Evolutionary conservation across 1,139 yeast species (phyloP).

Genomic region (Debaryomyces udenii): DNA sequence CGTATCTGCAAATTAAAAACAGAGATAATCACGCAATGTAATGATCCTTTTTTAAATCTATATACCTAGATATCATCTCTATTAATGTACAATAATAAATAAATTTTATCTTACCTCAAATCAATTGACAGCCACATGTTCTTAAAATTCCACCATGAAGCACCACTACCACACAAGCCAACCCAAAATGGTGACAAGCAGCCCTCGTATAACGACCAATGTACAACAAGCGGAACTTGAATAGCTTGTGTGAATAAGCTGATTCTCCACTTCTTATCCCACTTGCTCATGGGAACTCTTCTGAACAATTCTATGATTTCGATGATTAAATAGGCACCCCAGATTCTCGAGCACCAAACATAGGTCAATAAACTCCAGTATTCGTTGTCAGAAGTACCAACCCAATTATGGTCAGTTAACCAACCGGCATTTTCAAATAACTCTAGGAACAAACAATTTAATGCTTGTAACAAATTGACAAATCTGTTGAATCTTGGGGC

Average conservation of each 20-base stretch:
- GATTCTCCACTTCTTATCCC: conserved; percentile 43
- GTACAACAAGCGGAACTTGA: conserved; percentile 58
- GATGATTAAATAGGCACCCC: conserved; percentile 56
- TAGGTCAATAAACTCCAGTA: conserved; percentile 50
- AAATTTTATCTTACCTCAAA: conserved; percentile 18
- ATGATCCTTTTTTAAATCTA: too few relatives aligned
- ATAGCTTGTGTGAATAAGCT: conserved; percentile 42
- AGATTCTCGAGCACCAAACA: conserved; percentile 55
- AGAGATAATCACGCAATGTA: not conserved
- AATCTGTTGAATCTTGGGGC: conserved; percentile 37
- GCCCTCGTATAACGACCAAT: conserved; percentile 60
- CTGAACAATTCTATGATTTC: conserved; percentile 51
- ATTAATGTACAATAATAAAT: not conserved
- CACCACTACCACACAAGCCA: conserved; percentile 50
- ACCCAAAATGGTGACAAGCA: conserved; percentile 57
- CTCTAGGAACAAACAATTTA: conserved; percentile 50
- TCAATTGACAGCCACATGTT: conserved; percentile 44
- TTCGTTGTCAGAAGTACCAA: conserved; percentile 45
- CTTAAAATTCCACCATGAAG: conserved; percentile 50
- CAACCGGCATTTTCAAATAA: conserved; percentile 61
- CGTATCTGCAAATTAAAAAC: conserved; percentile 2
- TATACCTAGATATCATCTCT: not conserved
- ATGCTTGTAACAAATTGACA: conserved; percentile 43
- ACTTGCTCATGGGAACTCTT: conserved; percentile 40
- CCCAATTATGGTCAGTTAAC: conserved; percentile 59